Evolutionary conservation across 2,329 filamentous ascomycete species (phyloP), one percentile per base, ranked within the genome.

Genomic region (Epichloe aotearoae): DNA sequence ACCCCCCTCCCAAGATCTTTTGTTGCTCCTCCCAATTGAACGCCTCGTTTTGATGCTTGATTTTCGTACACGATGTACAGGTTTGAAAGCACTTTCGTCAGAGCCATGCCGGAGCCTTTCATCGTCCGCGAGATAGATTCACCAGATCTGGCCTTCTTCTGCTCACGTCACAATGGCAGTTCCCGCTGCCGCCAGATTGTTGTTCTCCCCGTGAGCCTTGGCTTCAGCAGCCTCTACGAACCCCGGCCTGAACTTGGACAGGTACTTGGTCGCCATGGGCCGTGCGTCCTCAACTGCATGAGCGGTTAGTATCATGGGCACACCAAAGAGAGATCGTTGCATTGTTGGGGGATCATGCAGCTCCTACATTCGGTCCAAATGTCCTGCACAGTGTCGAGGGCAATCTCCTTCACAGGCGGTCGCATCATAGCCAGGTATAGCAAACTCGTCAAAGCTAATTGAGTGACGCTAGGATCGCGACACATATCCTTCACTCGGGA

Each of bases 401-500:
- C 80, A 54, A 80, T 68, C 54, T 82, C 75, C 59, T 78, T 74
- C 20, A 78, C 76, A 3, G 82, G 82, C 44, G 82, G 82, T 49
- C 79, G 73, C 73, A 84, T 80, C 69, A 84, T 81, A 44, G 82
- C 78, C 60, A 84, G 64, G 56, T 84, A 86, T 56, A 84, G 65
- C 54, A 86, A 65, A 61, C 79, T 84, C 15, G 77, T 83, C 54
- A 85, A 65, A 10, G 80, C 79, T 44, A 85, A 68, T 53, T 75
- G 75, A 20, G 83, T 77, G 55, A 83, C 76, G 45, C 77, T 78
- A 5, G 82, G 82, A 61, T 86, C 81, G 45, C 78, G 73, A 59
- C 82, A 86, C 58, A 85, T 72, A 36, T 71, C 69, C 66, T 82
- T 82, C 37, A 97, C 81, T 47, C 86, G 79, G 45, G 82, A 75